Conservation (phyloP, 2,329 filamentous ascomycete species). For the Nemania bipapillata region DNA sequence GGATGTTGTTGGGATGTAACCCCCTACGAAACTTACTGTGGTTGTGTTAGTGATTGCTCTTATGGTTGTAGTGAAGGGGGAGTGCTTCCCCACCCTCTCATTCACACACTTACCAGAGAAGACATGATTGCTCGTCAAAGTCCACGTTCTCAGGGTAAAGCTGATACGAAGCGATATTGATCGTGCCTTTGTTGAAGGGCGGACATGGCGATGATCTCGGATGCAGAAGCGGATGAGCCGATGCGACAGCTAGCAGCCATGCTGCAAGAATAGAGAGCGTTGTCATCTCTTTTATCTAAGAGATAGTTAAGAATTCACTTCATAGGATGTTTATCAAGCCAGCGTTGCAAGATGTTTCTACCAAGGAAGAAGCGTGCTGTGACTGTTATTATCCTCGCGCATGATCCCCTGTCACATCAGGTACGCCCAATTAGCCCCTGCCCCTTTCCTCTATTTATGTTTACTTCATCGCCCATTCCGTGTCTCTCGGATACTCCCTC, state of each 20-base stretch:
- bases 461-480: not conserved
- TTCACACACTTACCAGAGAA: conserved; percentile 41
- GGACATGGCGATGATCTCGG: conserved; percentile 28
- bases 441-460: not conserved
- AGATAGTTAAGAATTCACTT: not conserved
- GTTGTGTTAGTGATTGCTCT: conserved; percentile 9
- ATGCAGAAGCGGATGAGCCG: conserved; percentile 10
- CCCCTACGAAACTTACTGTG: conserved; percentile 20
- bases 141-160: conserved; percentile 54
- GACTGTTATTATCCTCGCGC: not conserved
- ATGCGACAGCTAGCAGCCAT: conserved; percentile 26
- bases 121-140: conserved; percentile 50
- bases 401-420: not conserved
- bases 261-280: conserved; percentile 20
- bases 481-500: not conserved
- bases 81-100: not conserved
- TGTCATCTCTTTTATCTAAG: conserved; percentile 26
- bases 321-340: not conserved
- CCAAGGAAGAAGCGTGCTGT: not conserved
- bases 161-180: conserved; percentile 46
- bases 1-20: not conserved
- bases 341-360: not conserved
- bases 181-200: conserved; percentile 38
- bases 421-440: not conserved
- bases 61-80: not conserved